Conservation (phyloP, 2,329 filamentous ascomycete genomes). For the Fusarium coicis region DNA sequence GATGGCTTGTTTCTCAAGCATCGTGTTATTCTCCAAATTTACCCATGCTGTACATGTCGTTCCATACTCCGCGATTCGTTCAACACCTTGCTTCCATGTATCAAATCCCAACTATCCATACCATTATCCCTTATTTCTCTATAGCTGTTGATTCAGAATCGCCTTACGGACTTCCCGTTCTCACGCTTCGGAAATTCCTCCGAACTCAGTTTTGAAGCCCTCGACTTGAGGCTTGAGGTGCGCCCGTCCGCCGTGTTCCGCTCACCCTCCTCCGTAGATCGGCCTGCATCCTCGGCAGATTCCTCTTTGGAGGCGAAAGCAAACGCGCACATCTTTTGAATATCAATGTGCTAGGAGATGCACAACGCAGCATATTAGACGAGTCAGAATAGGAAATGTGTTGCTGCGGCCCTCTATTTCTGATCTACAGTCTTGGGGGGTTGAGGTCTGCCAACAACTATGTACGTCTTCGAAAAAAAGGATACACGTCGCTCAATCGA, state of each 20-base stretch:
- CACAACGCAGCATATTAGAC: slow-evolving; percentile 1
- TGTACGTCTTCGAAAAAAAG: slow-evolving; percentile 5
- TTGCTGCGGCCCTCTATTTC: slow-evolving; percentile 25
- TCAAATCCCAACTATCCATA: not conserved
- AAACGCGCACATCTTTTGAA: slow-evolving; percentile 29
- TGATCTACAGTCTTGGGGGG: slow-evolving; percentile 34
- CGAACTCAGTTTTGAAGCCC: slow-evolving; percentile 17
- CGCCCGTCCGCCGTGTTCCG: slow-evolving; percentile 11
- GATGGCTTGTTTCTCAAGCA: not conserved
- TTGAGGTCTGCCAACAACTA: slow-evolving; percentile 34
- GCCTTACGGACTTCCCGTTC: slow-evolving; percentile 8
- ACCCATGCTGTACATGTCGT: not conserved
- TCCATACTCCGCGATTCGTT: slow-evolving; percentile 5
- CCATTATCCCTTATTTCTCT: not conserved
- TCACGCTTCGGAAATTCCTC: slow-evolving; percentile 27
- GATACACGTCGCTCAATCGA: not conserved
- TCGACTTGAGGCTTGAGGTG: slow-evolving; percentile 3
- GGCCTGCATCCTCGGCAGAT: slow-evolving; percentile 32
- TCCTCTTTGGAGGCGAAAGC: slow-evolving; percentile 27
- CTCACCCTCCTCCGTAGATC: slow-evolving; percentile 33
- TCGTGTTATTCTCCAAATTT: not conserved
- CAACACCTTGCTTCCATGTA: not conserved
- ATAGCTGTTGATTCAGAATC: slow-evolving; percentile 4
- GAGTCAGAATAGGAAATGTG: slow-evolving; percentile 5
- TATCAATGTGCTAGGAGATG: slow-evolving; percentile 6